Evolutionary conservation across 1,284 basidiomycete species (phyloP).

Genomic region (Cutaneotrichosporon mucoides): DNA sequence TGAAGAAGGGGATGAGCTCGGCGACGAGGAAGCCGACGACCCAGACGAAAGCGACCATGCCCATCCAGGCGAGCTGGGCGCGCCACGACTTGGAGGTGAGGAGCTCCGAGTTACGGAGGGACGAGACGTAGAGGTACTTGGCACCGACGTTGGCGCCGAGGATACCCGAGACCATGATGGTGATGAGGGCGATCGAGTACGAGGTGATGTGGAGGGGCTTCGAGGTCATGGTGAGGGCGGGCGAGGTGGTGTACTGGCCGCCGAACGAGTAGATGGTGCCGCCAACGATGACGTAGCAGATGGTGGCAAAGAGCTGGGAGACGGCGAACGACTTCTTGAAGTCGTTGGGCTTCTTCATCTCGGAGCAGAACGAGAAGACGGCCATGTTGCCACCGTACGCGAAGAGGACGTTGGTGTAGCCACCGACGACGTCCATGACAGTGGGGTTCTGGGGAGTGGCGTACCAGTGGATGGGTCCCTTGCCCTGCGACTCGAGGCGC

Average conservation of each 20-base stretch:
- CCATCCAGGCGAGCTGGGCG: constrained; percentile 36
- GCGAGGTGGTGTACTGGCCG: constrained; percentile 38
- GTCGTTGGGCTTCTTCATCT: constrained; percentile 42
- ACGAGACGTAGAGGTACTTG: constrained; percentile 41
- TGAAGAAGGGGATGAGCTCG: constrained; percentile 46
- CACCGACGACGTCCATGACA: constrained; percentile 36
- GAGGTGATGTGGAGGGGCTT: constrained; percentile 33
- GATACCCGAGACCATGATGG: constrained; percentile 43
- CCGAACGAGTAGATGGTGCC: constrained; percentile 37
- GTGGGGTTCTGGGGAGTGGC: constrained; percentile 30
- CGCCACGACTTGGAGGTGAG: constrained; percentile 31
- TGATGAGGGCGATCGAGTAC: constrained; percentile 37
- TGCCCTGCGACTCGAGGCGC: constrained; percentile 20
- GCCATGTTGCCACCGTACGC: constrained; percentile 43
- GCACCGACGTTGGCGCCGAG: constrained; percentile 41
- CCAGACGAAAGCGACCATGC: constrained; percentile 38
- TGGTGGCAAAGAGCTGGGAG: constrained; percentile 29
- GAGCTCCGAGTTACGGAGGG: constrained; percentile 32
- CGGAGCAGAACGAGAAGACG: constrained; percentile 39
- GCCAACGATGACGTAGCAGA: constrained; percentile 37
- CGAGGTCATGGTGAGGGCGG: constrained; percentile 40
- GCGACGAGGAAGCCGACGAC: constrained; percentile 38
- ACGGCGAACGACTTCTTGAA: constrained; percentile 44
- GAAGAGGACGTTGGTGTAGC: constrained; percentile 40
- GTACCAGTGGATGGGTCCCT: constrained; percentile 31